phyloP scores from a whole-genome alignment of 1,284 basidiomycete species.

The Caloboletus firmus region DNA sequence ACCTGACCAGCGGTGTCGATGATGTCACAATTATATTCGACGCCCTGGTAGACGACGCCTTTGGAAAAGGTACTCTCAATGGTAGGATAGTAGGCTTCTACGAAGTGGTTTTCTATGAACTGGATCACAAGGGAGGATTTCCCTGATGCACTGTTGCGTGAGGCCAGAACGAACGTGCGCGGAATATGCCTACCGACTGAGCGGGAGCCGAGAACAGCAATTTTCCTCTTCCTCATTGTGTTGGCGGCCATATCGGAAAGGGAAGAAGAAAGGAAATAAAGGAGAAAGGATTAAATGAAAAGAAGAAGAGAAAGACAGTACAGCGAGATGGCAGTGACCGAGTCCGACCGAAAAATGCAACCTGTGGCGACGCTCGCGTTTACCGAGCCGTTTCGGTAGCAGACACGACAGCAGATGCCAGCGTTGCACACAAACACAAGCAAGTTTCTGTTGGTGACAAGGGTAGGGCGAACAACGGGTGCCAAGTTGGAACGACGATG shows the following conservation, averaged over 20 bases:
- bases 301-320: constrained; percentile 8
- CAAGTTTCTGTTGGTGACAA: background rate
- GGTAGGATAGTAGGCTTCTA: constrained; percentile 91
- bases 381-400: constrained; percentile 25
- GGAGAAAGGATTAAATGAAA: background rate
- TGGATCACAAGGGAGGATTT: constrained; percentile 79
- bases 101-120: constrained; percentile 68
- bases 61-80: constrained; percentile 91
- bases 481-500: background rate
- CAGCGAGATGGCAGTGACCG: constrained; percentile 11
- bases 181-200: constrained; percentile 62
- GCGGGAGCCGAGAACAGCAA: constrained; percentile 78
- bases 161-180: constrained; percentile 7
- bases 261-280: background rate
- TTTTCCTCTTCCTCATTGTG: constrained; percentile 80
- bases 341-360: constrained; percentile 19
- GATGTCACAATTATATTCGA: constrained; percentile 94
- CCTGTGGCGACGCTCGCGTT: constrained; percentile 26
- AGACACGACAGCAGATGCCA: constrained; percentile 14
- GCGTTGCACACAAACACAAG: constrained; percentile 5
- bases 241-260: constrained; percentile 46
- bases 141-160: constrained; percentile 44
- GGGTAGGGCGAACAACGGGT: constrained; percentile 1
- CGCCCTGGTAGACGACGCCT: constrained; percentile 79
- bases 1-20: constrained; percentile 98